Conservation (phyloP, 148 eudicot species). For the Rheum nobile region DNA sequence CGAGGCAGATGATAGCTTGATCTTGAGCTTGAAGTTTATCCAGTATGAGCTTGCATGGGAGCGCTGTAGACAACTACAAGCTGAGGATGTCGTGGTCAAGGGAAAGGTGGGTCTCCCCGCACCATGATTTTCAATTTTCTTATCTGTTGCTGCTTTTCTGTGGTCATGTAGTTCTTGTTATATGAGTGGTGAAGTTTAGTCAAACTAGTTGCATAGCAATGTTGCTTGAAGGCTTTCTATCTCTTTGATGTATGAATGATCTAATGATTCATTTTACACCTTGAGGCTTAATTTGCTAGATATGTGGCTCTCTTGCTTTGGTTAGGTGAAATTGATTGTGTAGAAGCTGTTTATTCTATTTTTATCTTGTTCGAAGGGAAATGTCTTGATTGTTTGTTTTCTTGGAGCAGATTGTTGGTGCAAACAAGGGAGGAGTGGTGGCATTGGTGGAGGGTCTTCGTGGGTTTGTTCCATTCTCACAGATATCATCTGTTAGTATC, state of each 20-base stretch:
- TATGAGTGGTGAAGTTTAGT: background rate
- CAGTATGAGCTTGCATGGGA: slow-evolving; percentile 97
- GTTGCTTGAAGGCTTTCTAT: background rate
- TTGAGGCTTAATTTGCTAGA: background rate
- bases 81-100: slow-evolving; percentile 82
- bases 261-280: background rate
- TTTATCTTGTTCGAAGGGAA: background rate
- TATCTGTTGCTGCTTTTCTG: background rate
- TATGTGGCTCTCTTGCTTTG: background rate
- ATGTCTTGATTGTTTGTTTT: background rate
- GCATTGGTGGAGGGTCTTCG: slow-evolving; percentile 84
- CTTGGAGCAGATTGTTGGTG: slow-evolving; percentile 62
- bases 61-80: slow-evolving; percentile 89
- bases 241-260: background rate
- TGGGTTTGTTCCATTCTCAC: slow-evolving; percentile 99
- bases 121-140: background rate
- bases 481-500: slow-evolving; percentile 64
- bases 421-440: slow-evolving; percentile 93
- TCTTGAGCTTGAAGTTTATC: slow-evolving; percentile 54
- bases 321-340: background rate
- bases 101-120: slow-evolving; percentile 51
- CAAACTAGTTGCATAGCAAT: background rate
- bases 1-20: slow-evolving; percentile 71
- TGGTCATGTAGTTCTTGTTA: background rate
- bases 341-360: background rate